Conservation (phyloP, 768 basidiomycete species). For the Tulasnella sp. region DNA sequence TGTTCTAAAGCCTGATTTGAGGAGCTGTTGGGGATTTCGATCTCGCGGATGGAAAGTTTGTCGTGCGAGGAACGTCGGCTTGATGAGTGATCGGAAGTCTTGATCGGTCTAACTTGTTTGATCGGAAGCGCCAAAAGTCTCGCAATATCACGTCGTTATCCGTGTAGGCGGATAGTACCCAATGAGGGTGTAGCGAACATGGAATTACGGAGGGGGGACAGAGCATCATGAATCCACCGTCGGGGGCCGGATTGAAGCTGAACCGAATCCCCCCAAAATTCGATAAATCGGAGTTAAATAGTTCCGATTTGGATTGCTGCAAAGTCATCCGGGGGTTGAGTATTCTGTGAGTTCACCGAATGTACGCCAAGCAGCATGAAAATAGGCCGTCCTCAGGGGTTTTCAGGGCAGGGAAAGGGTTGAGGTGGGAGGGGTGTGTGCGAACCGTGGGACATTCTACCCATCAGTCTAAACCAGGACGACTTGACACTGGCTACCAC, state of each 20-base stretch:
- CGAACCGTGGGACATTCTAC: neutral
- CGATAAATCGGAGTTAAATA: neutral
- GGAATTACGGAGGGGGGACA: neutral
- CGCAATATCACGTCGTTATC: neutral
- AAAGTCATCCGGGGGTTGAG: neutral
- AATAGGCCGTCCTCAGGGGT: neutral
- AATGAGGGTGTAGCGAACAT: neutral
- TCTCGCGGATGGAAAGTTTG: neutral
- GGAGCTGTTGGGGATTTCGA: neutral
- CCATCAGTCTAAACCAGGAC: slow-evolving; percentile 13
- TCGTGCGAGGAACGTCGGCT: neutral
- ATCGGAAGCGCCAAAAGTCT: neutral
- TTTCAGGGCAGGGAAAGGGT: slow-evolving; percentile 1
- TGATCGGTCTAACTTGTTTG: neutral
- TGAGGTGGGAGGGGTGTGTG: neutral
- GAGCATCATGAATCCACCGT: neutral
- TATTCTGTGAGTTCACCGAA: neutral
- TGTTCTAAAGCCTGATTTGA: neutral
- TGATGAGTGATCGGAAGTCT: neutral
- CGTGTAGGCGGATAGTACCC: neutral
- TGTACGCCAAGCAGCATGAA: neutral
- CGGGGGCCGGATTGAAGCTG: neutral
- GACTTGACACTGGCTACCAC: slow-evolving; percentile 1
- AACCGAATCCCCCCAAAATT: neutral
- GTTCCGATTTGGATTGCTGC: neutral